Base-by-base conservation (phyloP, 208 protist species). In the Trypanosoma scelopori region DNA sequence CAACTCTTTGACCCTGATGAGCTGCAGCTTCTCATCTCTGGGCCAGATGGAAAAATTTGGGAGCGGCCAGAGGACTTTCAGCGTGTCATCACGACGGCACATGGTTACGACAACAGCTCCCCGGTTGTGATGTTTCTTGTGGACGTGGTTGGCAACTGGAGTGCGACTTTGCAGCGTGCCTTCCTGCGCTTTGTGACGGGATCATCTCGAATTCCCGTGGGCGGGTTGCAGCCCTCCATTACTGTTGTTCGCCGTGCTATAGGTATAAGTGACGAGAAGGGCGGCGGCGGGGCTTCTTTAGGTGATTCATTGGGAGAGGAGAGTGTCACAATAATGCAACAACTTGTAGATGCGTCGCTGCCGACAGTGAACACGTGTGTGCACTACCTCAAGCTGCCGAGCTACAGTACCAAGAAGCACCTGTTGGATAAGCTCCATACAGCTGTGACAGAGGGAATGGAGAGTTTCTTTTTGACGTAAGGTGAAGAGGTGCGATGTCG, bases 291-390 rank as follows among this genome's bases (percentile, higher is more conserved):
- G 28, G 30, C 16, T 23, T n/a, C n/a, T 23, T 11, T 28, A 16
- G 13, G 7, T 22, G 46, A 47, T 16, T 15, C 7, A 12, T n/a
- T 25, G 5, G 2, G 7, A 15, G 55, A 5, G 28, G 37, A 53
- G 25, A 27, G 30, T 1, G 23, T 0, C 32, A 42, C 20, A 48
- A 4, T 11, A 20, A 22, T 35, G 49, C 51, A 53, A 66, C 5
- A 27, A 5, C 51, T 63, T 16, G 51, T 77, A 28, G 74, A 80
- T 41, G 64, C 77, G 5, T 67, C 71, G 11, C 74, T 99, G 55
- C 98, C 98, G 3, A 92, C 89, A 0, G 93, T 97, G 5, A 98
- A 98, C 69, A 99, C 98, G 9, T 99, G 98, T 73, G 98, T 95
- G 35, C 64, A 93, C 45, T 97, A 98, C 62, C 71, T 99, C 1